These are phyloP conservation scores for Neurospora sp. DNA, from an alignment of 495 filamentous ascomycete species.

Conservation along the genomic window DNA sequence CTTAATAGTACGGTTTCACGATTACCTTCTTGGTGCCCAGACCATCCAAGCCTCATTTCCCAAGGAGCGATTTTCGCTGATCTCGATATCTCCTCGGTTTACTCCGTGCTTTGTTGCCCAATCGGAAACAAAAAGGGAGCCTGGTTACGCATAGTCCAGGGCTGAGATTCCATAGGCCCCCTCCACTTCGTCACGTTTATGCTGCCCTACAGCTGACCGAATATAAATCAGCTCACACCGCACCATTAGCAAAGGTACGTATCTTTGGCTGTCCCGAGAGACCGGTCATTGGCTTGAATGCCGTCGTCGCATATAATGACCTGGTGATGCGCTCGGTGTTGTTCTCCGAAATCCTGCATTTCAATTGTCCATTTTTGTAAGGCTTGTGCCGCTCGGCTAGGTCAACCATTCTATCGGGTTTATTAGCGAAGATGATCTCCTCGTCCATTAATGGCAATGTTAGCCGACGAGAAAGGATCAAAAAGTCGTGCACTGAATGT, in stretches of 20 bases:
- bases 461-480: background rate
- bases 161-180: background rate
- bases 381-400: background rate
- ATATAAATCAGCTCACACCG: background rate
- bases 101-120: background rate
- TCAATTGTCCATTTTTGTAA: background rate
- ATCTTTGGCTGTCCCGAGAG: background rate
- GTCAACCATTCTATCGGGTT: background rate
- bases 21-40: background rate
- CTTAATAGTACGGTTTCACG: background rate
- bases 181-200: background rate
- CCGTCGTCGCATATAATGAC: background rate
- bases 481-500: slow-evolving; percentile 10
- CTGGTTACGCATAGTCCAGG: background rate
- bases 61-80: background rate
- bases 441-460: background rate
- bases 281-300: background rate
- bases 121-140: background rate
- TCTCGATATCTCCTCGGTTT: background rate
- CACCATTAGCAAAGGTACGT: background rate
- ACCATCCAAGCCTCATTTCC: background rate
- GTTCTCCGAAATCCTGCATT: background rate
- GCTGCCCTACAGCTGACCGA: background rate
- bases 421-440: background rate
- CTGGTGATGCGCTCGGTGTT: background rate